phyloP scores from a whole-genome alignment of 1,139 yeast genomes.

The Geotrichum carabidarum region DNA sequence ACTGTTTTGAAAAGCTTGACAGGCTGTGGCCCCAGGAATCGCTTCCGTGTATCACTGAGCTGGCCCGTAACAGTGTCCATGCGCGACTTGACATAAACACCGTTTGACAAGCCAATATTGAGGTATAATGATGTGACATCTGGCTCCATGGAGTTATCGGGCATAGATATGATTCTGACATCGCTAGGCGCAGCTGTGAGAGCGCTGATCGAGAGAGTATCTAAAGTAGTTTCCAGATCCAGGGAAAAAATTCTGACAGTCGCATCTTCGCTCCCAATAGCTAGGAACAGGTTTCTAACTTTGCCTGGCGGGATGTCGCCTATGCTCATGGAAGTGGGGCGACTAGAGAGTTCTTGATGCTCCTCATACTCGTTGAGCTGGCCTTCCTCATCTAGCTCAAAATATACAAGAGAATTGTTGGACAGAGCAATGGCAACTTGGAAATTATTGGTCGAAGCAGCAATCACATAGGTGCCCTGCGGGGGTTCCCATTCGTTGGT shows the following conservation, averaged over 20 bases:
- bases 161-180: slow-evolving; percentile 44
- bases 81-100: slow-evolving; percentile 64
- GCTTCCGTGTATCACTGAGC: slow-evolving; percentile 61
- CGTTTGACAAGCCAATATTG: slow-evolving; percentile 79
- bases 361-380: slow-evolving; percentile 67
- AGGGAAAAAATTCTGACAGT: slow-evolving; percentile 68
- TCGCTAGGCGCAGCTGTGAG: slow-evolving; percentile 56
- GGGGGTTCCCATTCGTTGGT: slow-evolving; percentile 79
- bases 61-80: slow-evolving; percentile 59
- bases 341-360: slow-evolving; percentile 50
- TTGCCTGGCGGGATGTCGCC: slow-evolving; percentile 49
- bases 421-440: slow-evolving; percentile 72
- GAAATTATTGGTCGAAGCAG: slow-evolving; percentile 57
- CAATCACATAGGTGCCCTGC: slow-evolving; percentile 59
- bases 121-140: slow-evolving; percentile 38
- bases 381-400: slow-evolving; percentile 67
- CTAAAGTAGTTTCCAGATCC: slow-evolving; percentile 58
- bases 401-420: slow-evolving; percentile 71
- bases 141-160: slow-evolving; percentile 23
- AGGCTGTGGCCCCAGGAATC: slow-evolving; percentile 66
- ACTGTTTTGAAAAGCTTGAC: slow-evolving; percentile 45
- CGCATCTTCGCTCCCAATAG: slow-evolving; percentile 68
- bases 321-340: slow-evolving; percentile 50
- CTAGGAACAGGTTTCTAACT: slow-evolving; percentile 52
- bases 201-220: slow-evolving; percentile 60